phyloP scores from a whole-genome alignment of 1,139 yeast species.

The Candida anutae region DNA sequence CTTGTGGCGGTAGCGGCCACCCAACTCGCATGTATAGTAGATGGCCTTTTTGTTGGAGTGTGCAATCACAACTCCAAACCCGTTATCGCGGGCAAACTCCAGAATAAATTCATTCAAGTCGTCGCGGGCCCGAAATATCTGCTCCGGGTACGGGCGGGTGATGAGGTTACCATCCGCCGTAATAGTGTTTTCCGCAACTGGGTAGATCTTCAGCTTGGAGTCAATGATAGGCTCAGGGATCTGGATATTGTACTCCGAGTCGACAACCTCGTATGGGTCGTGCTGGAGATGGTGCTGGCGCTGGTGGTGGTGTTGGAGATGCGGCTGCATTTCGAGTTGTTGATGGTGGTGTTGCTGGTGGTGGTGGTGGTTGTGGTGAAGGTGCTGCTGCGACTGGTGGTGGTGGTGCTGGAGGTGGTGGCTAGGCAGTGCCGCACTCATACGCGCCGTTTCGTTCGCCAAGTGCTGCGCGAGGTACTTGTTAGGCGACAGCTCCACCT shows the following conservation, averaged over 20 bases:
- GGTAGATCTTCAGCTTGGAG: conserved; percentile 39
- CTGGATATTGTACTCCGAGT: conserved; percentile 40
- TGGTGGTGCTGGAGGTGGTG: conserved; percentile 11
- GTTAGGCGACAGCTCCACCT: conserved; percentile 3
- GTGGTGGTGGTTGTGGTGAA: conserved; percentile 10
- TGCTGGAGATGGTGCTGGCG: conserved; percentile 13
- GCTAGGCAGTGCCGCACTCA: conserved; percentile 4
- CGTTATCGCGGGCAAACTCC: conserved; percentile 51
- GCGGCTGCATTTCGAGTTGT: conserved; percentile 15
- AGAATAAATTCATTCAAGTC: conserved; percentile 48
- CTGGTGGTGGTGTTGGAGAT: conserved; percentile 11
- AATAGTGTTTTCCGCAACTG: conserved; percentile 40
- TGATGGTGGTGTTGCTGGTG: conserved; percentile 12
- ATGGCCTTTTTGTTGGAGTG: conserved; percentile 54
- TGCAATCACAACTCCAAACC: conserved; percentile 54
- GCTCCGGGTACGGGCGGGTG: conserved; percentile 50
- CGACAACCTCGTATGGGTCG: conserved; percentile 18
- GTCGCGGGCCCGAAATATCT: conserved; percentile 41
- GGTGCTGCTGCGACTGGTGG: conserved; percentile 10
- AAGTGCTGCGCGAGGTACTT: not conserved
- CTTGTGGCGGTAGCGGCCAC: conserved; percentile 51
- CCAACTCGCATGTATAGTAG: conserved; percentile 55
- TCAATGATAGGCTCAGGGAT: conserved; percentile 43
- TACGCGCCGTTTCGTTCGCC: not conserved
- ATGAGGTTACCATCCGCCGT: conserved; percentile 45